phyloP scores from a whole-genome alignment of 306 rosid species.

The Medicago lupulina region DNA sequence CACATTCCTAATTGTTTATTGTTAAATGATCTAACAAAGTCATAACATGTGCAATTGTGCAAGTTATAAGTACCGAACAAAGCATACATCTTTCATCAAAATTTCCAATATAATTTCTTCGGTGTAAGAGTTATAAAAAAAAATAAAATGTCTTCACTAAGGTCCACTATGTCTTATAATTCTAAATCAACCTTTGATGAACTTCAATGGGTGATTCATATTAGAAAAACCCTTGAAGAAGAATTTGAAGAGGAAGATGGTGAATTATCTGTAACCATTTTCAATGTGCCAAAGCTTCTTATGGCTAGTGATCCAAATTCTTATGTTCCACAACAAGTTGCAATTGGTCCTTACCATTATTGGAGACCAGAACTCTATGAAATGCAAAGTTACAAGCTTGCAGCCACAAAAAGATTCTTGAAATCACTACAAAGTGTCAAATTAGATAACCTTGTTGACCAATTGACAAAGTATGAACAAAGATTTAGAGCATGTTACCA shows the following conservation, averaged over 20 bases:
- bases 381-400: conserved; percentile 75
- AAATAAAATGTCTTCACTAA: conserved; percentile 44
- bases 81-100: conserved; percentile 1
- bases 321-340: conserved; percentile 73
- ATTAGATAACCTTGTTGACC: conserved; percentile 56
- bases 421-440: conserved; percentile 53
- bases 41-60: conserved; percentile 7
- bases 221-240: conserved; percentile 67
- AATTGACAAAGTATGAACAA: conserved; percentile 55
- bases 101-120: neutral
- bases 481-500: conserved; percentile 68
- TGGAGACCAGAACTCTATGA: conserved; percentile 79
- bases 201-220: conserved; percentile 63
- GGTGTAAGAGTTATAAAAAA: neutral
- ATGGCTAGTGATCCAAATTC: conserved; percentile 65
- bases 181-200: conserved; percentile 60
- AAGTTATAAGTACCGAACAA: neutral
- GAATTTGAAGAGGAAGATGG: conserved; percentile 59
- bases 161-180: conserved; percentile 41
- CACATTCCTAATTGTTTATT: conserved; percentile 33
- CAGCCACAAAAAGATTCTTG: conserved; percentile 66
- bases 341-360: conserved; percentile 81
- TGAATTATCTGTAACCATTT: conserved; percentile 59
- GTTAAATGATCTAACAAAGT: neutral
- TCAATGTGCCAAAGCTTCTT: conserved; percentile 62